Conservation (phyloP, 2,329 filamentous ascomycete genomes). For the Pseudogymnoascus sp. region DNA sequence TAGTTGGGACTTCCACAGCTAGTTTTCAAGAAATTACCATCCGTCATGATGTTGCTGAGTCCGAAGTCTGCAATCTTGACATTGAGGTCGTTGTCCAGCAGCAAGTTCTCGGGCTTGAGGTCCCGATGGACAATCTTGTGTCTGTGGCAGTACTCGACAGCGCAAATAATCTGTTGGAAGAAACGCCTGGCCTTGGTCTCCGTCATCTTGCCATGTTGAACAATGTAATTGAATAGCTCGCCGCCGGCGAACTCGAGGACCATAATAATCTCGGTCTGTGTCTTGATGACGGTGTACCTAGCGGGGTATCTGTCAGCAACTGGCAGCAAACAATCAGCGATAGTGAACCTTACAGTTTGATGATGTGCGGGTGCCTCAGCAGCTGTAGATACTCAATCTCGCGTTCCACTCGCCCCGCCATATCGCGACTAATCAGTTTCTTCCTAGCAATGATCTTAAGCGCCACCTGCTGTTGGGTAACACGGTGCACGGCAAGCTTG, state of each 20-base stretch:
- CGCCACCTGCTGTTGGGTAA: constrained; percentile 90
- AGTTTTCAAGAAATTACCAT: constrained; percentile 97
- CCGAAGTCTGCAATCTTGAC: constrained; percentile 99
- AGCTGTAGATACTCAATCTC: constrained; percentile 98
- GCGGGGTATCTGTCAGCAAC: not conserved
- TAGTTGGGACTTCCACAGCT: constrained; percentile 98
- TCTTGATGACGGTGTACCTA: constrained; percentile 95
- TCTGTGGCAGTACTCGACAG: constrained; percentile 96
- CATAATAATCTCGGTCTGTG: constrained; percentile 93
- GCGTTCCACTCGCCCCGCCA: constrained; percentile 93
- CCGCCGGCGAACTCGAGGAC: constrained; percentile 95
- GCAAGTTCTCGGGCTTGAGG: constrained; percentile 91
- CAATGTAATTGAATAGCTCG: constrained; percentile 97
- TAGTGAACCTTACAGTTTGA: constrained; percentile 70
- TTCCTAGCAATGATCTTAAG: constrained; percentile 96
- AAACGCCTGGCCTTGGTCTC: constrained; percentile 92
- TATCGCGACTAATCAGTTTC: constrained; percentile 92
- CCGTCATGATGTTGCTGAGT: constrained; percentile 98
- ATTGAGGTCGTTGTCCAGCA: constrained; percentile 90
- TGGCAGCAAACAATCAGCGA: not conserved
- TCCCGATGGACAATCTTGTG: constrained; percentile 99
- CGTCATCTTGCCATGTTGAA: constrained; percentile 83
- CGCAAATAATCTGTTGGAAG: constrained; percentile 98
- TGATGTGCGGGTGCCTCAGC: constrained; percentile 93
- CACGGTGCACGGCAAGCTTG: constrained; percentile 87